Conservation (phyloP, 345 rosid genomes). For the Rhodamnia rubescens region DNA sequence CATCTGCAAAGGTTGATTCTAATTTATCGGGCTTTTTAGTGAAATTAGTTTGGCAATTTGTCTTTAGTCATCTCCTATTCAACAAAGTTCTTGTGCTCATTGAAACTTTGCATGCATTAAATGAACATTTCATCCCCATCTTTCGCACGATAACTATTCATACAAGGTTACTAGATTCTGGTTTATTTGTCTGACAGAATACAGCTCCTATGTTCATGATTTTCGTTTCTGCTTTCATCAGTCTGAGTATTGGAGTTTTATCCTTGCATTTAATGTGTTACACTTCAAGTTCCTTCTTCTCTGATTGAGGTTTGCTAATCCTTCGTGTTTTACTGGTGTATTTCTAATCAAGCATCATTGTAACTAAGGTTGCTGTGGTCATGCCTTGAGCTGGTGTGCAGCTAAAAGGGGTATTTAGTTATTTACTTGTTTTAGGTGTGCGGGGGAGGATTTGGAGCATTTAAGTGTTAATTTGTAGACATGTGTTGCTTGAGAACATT, state of each 20-base stretch:
- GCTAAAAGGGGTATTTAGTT: background rate
- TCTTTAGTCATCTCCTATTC: background rate
- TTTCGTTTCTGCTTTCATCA: background rate
- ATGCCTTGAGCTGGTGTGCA: background rate
- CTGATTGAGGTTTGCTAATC: background rate
- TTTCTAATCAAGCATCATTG: background rate
- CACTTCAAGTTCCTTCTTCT: background rate
- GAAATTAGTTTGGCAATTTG: background rate
- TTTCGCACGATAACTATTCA: background rate
- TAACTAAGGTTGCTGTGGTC: background rate
- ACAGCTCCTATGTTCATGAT: background rate
- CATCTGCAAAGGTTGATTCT: slow-evolving; percentile 70
- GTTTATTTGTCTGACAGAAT: background rate
- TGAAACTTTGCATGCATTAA: background rate
- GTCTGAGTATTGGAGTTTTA: background rate
- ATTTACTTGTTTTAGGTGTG: background rate
- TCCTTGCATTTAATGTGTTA: background rate
- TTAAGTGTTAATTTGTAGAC: background rate
- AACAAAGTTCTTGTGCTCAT: background rate
- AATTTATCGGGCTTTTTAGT: slow-evolving; percentile 2
- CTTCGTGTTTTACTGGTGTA: background rate
- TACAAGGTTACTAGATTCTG: background rate
- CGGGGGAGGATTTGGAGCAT: background rate
- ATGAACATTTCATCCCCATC: background rate
- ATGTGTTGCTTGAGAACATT: background rate